These are phyloP conservation scores for Erythrobasidium yunnanense DNA, from an alignment of 768 basidiomycete genomes.

Conservation along the genomic window DNA sequence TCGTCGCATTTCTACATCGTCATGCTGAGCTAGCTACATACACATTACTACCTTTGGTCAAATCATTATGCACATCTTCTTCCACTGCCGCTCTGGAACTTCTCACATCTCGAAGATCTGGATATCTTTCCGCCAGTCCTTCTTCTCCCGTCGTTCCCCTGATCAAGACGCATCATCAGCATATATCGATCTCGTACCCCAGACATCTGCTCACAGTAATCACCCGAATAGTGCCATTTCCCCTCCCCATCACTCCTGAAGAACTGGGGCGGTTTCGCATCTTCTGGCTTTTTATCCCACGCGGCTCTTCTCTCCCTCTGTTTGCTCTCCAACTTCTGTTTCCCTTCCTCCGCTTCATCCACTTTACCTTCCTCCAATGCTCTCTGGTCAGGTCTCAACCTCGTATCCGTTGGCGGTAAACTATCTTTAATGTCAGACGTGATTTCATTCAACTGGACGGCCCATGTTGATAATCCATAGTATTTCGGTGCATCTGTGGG, in stretches of 20 bases:
- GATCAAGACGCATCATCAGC: background rate
- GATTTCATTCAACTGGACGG: constrained; percentile 70
- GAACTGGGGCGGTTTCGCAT: constrained; percentile 17
- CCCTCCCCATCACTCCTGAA: constrained; percentile 14
- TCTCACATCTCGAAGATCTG: constrained; percentile 24
- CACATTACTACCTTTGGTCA: too few relatives aligned
- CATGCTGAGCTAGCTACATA: too few relatives aligned
- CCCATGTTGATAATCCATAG: constrained; percentile 88
- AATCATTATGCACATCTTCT: too few relatives aligned
- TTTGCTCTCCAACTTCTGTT: constrained; percentile 66
- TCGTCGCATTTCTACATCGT: too few relatives aligned
- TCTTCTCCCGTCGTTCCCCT: constrained; percentile 22
- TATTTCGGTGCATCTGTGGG: constrained; percentile 52
- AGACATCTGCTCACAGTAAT: constrained; percentile 5
- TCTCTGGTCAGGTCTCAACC: constrained; percentile 84
- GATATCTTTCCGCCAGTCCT: constrained; percentile 10
- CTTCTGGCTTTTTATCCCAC: constrained; percentile 4
- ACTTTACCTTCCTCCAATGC: constrained; percentile 83
- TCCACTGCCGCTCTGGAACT: background rate
- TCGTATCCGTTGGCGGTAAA: constrained; percentile 78
- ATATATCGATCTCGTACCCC: background rate
- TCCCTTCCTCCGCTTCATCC: constrained; percentile 67
- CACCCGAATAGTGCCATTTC: constrained; percentile 12
- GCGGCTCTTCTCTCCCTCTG: constrained; percentile 45
- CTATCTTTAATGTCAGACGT: constrained; percentile 40